phyloP scores from a whole-genome alignment of 176 grass and related monocot genomes.

The Oropetium thomaeum region DNA sequence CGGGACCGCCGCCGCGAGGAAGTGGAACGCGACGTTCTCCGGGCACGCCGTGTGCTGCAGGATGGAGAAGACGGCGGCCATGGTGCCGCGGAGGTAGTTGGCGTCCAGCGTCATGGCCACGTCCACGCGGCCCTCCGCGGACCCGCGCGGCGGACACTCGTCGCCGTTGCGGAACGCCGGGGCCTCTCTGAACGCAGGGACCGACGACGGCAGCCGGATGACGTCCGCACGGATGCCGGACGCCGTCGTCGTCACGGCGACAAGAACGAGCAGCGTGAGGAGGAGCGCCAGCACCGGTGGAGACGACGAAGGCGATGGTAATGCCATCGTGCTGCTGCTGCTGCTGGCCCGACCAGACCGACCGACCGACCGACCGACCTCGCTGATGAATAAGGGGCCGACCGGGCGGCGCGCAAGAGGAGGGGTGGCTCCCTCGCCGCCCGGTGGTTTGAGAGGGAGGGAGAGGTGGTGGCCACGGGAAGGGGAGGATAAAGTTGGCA shows the following conservation, averaged over 20 bases:
- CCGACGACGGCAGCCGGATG: slow-evolving; percentile 36
- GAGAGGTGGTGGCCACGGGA: not conserved
- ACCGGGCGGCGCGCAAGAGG: not conserved
- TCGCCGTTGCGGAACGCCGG: slow-evolving; percentile 69
- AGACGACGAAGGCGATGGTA: not conserved
- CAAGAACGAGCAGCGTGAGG: not conserved
- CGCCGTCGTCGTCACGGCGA: not conserved
- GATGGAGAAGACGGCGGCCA: slow-evolving; percentile 90
- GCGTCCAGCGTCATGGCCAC: slow-evolving; percentile 92
- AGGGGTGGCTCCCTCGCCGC: not conserved
- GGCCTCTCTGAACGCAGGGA: slow-evolving; percentile 51
- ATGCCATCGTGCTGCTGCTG: slow-evolving; percentile 5
- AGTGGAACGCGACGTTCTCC: slow-evolving; percentile 74
- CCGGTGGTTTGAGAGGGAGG: not conserved
- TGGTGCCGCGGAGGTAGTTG: slow-evolving; percentile 84
- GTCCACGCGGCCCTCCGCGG: slow-evolving; percentile 40
- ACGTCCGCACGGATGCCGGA: slow-evolving; percentile 45
- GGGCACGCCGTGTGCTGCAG: slow-evolving; percentile 87
- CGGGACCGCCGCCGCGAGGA: slow-evolving; percentile 34
- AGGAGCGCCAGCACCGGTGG: no score
- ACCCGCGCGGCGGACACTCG: slow-evolving; percentile 30
- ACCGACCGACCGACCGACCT: no score
- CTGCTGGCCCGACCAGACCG: not conserved
- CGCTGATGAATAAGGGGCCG: not conserved
- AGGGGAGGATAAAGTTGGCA: slow-evolving; percentile 33